Evolutionary conservation across 2,329 filamentous ascomycete species (phyloP).

Genomic region (Aspergillus ruber): DNA sequence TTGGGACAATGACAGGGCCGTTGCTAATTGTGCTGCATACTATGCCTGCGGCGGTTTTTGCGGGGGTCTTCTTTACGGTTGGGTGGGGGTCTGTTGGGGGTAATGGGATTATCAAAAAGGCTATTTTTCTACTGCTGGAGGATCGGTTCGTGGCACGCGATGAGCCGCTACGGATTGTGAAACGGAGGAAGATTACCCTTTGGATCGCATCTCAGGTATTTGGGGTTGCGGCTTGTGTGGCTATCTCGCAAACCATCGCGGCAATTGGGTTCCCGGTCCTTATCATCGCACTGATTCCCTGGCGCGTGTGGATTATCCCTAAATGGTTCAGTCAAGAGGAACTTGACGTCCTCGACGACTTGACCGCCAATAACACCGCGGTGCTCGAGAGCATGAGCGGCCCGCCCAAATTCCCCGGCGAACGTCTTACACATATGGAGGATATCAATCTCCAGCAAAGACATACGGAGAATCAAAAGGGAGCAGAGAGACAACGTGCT

Average conservation of each 20-base stretch:
- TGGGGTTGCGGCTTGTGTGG: conserved; percentile 49
- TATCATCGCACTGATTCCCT: conserved; percentile 51
- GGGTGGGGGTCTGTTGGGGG: conserved; percentile 65
- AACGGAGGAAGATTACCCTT: conserved; percentile 40
- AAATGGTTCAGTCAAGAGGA: conserved; percentile 46
- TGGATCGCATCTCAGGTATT: conserved; percentile 49
- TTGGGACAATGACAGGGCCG: conserved; percentile 69
- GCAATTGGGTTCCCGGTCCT: conserved; percentile 54
- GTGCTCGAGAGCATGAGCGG: conserved; percentile 50
- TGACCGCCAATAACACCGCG: conserved; percentile 49
- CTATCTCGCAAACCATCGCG: conserved; percentile 54
- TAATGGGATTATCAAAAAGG: conserved; percentile 67
- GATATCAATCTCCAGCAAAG: conserved; percentile 15
- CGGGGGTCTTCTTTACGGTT: conserved; percentile 75
- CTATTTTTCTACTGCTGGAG: conserved; percentile 61
- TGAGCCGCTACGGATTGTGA: conserved; percentile 43
- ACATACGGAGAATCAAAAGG: conserved; percentile 14
- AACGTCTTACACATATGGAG: conserved; percentile 4
- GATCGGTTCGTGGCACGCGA: conserved; percentile 48
- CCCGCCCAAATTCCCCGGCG: conserved; percentile 36
- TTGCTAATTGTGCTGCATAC: conserved; percentile 65
- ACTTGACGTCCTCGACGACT: conserved; percentile 46
- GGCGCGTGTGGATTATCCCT: conserved; percentile 47
- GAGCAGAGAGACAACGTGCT: conserved; percentile 15
- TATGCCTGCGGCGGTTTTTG: conserved; percentile 69